phyloP scores from a whole-genome alignment of 148 eudicot species.

The Rhododendron ovatum region DNA sequence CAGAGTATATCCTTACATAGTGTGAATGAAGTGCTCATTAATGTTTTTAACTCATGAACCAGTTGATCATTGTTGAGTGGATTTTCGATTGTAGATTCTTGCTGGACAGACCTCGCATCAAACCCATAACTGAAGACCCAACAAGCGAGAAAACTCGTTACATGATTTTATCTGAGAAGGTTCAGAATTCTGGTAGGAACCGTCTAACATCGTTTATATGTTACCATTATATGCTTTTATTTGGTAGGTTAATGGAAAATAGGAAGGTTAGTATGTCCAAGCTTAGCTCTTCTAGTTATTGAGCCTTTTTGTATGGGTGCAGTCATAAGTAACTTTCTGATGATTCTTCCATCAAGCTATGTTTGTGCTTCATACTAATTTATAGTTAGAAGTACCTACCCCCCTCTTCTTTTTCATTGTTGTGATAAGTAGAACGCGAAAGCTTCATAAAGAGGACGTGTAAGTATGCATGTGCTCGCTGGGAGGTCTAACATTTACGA shows the following conservation, averaged over 20 bases:
- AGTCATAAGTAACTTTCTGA: background rate
- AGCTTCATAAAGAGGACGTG: background rate
- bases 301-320: background rate
- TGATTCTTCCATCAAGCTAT: background rate
- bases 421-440: background rate
- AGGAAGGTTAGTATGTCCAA: background rate
- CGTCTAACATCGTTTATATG: background rate
- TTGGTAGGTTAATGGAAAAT: background rate
- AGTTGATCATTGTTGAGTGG: background rate
- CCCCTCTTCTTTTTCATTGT: background rate
- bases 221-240: background rate
- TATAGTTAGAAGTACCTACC: background rate
- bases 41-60: background rate
- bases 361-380: background rate
- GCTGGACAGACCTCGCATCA: constrained; percentile 85
- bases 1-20: background rate
- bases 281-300: background rate
- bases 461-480: background rate
- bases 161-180: constrained; percentile 76
- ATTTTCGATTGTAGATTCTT: constrained; percentile 47
- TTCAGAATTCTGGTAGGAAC: constrained; percentile 52
- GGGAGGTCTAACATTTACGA: background rate
- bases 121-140: constrained; percentile 91
- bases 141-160: constrained; percentile 56
- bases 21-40: background rate